Percentiles rank a stretch among this genome's conserved stretches.
Conservation (phyloP, 106 monocot species). For the Allium sativum region DNA sequence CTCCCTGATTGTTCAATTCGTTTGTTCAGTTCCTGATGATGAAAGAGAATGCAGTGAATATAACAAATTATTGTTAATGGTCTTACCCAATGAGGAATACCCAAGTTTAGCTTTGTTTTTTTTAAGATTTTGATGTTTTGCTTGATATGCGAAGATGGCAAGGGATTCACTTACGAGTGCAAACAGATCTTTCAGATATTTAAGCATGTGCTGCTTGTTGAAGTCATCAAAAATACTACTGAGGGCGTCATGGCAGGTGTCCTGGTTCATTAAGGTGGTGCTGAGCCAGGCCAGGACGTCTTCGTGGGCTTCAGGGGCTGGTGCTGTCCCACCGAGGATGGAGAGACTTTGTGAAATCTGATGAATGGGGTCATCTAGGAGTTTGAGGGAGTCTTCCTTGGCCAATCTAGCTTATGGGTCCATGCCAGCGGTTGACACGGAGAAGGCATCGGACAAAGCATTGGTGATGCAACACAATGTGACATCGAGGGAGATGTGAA, state of each 20-base stretch:
- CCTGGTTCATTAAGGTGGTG: constrained; percentile 84
- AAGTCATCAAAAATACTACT: constrained; percentile 23
- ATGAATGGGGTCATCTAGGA: constrained; percentile 50
- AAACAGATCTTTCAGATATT: constrained; percentile 39
- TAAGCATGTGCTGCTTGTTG: constrained; percentile 48
- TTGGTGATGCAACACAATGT: constrained; percentile 39
- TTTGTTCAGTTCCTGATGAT: no score
- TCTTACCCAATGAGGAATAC: constrained; percentile 73
- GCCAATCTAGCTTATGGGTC: constrained; percentile 33
- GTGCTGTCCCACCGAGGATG: constrained; percentile 7
- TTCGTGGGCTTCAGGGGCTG: constrained; percentile 15
- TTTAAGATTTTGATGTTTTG: constrained; percentile 35
- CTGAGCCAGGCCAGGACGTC: constrained; percentile 91
- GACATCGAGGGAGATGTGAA: constrained; percentile 74
- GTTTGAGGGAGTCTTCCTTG: constrained; percentile 82
- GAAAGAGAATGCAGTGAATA: no score
- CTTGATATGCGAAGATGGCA: constrained; percentile 54
- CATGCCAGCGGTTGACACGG: constrained; percentile 35
- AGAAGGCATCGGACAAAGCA: constrained; percentile 46
- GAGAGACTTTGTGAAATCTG: constrained; percentile 51
- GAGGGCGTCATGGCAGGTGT: constrained; percentile 74
- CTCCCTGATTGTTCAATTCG: no score
- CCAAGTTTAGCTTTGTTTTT: constrained; percentile 3
- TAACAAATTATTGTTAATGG: no score
- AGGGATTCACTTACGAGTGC: constrained; percentile 74